phyloP scores from a whole-genome alignment of 129 eudicot genomes.

The Tanacetum coccineum region DNA sequence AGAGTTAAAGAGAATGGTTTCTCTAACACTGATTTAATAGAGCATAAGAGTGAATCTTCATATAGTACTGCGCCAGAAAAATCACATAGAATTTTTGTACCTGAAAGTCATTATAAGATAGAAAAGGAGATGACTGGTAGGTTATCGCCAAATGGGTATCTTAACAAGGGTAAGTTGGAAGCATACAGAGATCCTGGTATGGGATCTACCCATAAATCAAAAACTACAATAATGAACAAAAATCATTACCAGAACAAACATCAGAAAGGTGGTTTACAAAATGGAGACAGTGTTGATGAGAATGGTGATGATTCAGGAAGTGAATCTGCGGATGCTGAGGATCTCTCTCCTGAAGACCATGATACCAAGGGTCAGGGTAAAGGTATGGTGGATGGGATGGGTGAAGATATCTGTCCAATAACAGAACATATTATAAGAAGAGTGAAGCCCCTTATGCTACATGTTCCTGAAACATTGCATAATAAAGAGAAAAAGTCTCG shows the following conservation, averaged over 20 bases:
- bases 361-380: slow-evolving; percentile 78
- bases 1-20: slow-evolving; percentile 42
- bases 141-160: too few species aligned
- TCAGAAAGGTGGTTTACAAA: slow-evolving; percentile 33
- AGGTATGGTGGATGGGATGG: slow-evolving; percentile 56
- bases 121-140: too few species aligned
- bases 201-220: slow-evolving; percentile 3
- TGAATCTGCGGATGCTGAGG: slow-evolving; percentile 77
- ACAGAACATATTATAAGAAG: slow-evolving; percentile 51
- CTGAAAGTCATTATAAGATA: slow-evolving; percentile 27
- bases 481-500: slow-evolving; percentile 41
- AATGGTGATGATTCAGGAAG: slow-evolving; percentile 68
- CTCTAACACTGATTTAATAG: slow-evolving; percentile 30
- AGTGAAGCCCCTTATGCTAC: slow-evolving; percentile 63
- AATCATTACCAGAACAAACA: slow-evolving; percentile 3
- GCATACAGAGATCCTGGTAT: not conserved
- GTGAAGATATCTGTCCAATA: slow-evolving; percentile 33
- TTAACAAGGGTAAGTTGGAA: slow-evolving; percentile 31
- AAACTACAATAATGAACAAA: slow-evolving; percentile 3
- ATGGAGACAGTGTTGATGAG: slow-evolving; percentile 26
- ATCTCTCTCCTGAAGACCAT: slow-evolving; percentile 56
- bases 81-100: slow-evolving; percentile 3
- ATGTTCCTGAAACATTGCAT: slow-evolving; percentile 34
- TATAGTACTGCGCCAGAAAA: slow-evolving; percentile 12
- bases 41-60: slow-evolving; percentile 24